A percentile compares a stretch with the other conserved stretches of the same genome.
Conservation (phyloP, 768 basidiomycete genomes). For the Calocybe gangraenosa region DNA sequence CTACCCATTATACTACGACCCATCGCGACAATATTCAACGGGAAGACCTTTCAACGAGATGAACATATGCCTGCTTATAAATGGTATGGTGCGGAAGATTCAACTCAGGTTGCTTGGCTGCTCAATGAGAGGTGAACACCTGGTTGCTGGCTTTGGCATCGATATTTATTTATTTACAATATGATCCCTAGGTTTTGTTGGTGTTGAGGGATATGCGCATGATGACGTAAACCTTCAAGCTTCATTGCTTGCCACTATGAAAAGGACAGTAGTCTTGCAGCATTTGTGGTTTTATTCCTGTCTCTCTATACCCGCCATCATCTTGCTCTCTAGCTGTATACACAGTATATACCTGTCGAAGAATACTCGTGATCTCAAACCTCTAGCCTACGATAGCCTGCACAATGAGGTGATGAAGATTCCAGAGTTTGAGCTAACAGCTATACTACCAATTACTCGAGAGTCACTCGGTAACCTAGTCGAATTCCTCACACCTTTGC, state of each 20-base stretch:
- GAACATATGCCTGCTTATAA: slow-evolving; percentile 41
- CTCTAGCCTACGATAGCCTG: background rate
- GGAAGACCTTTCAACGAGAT: slow-evolving; percentile 25
- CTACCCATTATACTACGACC: slow-evolving; percentile 28
- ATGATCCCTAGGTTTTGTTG: slow-evolving; percentile 41
- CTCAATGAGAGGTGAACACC: slow-evolving; percentile 49
- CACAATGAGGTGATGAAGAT: slow-evolving; percentile 3
- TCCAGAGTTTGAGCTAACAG: slow-evolving; percentile 35
- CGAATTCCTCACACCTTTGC: slow-evolving; percentile 33
- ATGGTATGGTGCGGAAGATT: slow-evolving; percentile 42
- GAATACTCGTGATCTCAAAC: slow-evolving; percentile 1
- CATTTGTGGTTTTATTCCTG: slow-evolving; percentile 6
- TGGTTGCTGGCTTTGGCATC: background rate
- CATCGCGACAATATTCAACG: slow-evolving; percentile 25
- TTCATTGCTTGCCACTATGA: background rate
- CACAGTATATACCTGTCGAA: background rate
- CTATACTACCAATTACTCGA: slow-evolving; percentile 42
- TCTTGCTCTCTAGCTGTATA: slow-evolving; percentile 4
- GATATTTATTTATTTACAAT: background rate
- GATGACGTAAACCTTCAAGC: too few species aligned
- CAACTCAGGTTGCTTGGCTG: slow-evolving; percentile 35
- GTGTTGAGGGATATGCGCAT: too few species aligned
- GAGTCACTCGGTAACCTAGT: slow-evolving; percentile 29
- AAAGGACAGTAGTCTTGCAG: background rate
- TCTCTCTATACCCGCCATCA: slow-evolving; percentile 5